Evolutionary conservation across 495 filamentous ascomycete species (phyloP), one percentile per base, ranked within the genome.

Genomic region (Neurospora hispaniola): DNA sequence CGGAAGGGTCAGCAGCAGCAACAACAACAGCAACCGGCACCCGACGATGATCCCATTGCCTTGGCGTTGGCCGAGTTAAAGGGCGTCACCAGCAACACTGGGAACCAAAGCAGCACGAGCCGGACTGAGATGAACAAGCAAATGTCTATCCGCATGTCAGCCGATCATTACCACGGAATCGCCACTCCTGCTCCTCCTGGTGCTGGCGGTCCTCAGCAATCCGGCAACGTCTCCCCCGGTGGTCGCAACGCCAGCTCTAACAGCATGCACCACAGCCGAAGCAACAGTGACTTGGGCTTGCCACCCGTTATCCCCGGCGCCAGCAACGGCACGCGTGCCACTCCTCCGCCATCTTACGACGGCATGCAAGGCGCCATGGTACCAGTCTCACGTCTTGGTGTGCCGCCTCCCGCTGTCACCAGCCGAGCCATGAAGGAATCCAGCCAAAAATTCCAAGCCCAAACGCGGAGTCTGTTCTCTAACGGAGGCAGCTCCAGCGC

Each of bases 371-470:
- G 92, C 75, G 90, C 91, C 66, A 87, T 90, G 69, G 85, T 92
- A 43, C 87, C 90, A 66, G 85, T 92, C 46, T 77, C 95, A 77
- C 88, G 94, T 59, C 89, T 99, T 14, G 96, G 91, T 73, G 92
- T 94, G 18, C 96, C 96, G 1, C 89, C 96, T 71, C 96, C 95
- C 0, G 96, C 96, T 12, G 93, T 94, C 74, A 98, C 96, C 0
- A 91, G 92, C 9, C 90, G 90, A 71, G 91, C 94, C 66, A 99
- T 99, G 96, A 91, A 97, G 75, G 91, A 96, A 77, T 92, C 95
- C 14, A 94, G 93, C 1, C 89, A 94, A 71, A 92, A 92, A 77
- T 97, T 96, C 78, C 88, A 92, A 62, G 89, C 90, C 70, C 92
- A 97, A 80, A 92, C 91, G 9, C 89, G 92, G 71, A 91, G 87